Evolutionary conservation across 2,329 filamentous ascomycete genomes (phyloP).

Genomic region (Pseudocercospora pini-densiflorae): DNA sequence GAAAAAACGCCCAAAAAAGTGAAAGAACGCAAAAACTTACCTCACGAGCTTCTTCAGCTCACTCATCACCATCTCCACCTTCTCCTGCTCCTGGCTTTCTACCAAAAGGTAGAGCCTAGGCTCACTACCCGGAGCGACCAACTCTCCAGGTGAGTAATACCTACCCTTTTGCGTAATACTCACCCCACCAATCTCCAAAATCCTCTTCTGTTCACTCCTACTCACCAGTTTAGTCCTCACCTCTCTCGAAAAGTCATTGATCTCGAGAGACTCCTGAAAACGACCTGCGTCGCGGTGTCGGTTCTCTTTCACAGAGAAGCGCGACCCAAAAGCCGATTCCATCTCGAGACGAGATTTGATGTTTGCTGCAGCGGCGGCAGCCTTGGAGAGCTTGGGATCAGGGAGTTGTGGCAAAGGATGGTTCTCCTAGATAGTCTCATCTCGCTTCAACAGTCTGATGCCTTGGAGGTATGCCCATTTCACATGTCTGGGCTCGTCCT

Average conservation of each 20-base stretch:
- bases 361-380: background rate
- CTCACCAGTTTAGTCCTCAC: background rate
- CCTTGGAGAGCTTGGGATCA: background rate
- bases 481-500: constrained; percentile 39
- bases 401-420: background rate
- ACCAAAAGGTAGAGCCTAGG: background rate
- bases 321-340: background rate
- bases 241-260: background rate
- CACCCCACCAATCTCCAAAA: background rate
- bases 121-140: background rate
- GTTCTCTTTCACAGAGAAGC: background rate
- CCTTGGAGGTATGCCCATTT: constrained; percentile 11
- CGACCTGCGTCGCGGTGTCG: background rate
- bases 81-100: background rate
- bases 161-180: background rate
- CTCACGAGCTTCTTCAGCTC: background rate
- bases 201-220: background rate
- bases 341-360: background rate
- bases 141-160: background rate
- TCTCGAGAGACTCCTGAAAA: background rate
- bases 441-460: constrained; percentile 13
- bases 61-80: background rate
- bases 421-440: constrained; percentile 8
- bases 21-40: background rate
- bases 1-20: background rate